phyloP scores from a whole-genome alignment of 306 rosid genomes.

The Macrotyloma uniflorum region DNA sequence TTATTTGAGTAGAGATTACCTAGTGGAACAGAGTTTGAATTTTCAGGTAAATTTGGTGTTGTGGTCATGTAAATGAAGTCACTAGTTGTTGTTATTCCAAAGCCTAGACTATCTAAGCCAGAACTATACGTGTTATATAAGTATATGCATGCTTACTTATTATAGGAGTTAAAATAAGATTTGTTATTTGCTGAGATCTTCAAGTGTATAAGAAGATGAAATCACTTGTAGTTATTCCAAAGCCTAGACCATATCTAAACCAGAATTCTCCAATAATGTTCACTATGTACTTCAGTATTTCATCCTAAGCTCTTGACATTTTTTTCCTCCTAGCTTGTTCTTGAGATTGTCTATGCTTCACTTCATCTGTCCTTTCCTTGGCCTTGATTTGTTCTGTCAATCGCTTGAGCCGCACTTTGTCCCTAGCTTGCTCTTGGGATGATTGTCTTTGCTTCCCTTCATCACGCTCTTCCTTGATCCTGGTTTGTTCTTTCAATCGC shows the following conservation, averaged over 20 bases:
- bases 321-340: slow-evolving; percentile 91
- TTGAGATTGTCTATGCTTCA: slow-evolving; percentile 71
- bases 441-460: too few relatives aligned
- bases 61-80: neutral
- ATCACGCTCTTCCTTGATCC: too few relatives aligned
- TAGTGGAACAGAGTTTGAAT: neutral
- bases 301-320: slow-evolving; percentile 92
- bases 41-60: neutral
- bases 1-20: neutral
- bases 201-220: too few relatives aligned
- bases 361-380: slow-evolving; percentile 62
- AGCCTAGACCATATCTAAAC: too few relatives aligned
- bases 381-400: slow-evolving; percentile 63
- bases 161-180: neutral
- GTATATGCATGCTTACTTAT: too few relatives aligned
- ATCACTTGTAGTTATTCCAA: too few relatives aligned
- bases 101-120: neutral
- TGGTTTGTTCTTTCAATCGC: too few relatives aligned
- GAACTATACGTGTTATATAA: too few relatives aligned
- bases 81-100: neutral
- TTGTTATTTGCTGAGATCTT: too few relatives aligned
- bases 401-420: slow-evolving; percentile 63
- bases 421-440: too few relatives aligned
- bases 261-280: too few relatives aligned
- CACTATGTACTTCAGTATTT: slow-evolving; percentile 82